phyloP scores from a whole-genome alignment of 2,329 filamentous ascomycete genomes.

The Pyrenochaeta sp. region DNA sequence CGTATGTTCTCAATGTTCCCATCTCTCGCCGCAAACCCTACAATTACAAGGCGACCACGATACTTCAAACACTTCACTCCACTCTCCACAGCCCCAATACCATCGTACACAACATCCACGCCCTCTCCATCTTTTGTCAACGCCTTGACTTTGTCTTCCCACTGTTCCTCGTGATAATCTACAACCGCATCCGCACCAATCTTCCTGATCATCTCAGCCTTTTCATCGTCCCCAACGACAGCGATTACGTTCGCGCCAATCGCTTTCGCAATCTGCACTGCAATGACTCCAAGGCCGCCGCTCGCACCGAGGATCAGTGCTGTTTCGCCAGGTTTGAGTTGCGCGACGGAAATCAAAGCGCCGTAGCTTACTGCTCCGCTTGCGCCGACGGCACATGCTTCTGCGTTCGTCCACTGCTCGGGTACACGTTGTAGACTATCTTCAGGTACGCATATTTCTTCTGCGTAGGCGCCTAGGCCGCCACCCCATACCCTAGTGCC shows the following conservation, averaged over 20 bases:
- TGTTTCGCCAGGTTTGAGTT: slow-evolving; percentile 57
- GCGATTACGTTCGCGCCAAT: slow-evolving; percentile 63
- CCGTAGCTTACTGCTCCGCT: slow-evolving; percentile 65
- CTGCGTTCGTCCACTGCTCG: slow-evolving; percentile 54
- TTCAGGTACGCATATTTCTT: slow-evolving; percentile 57
- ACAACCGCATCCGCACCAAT: slow-evolving; percentile 56
- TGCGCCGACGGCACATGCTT: slow-evolving; percentile 63
- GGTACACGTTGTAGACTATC: slow-evolving; percentile 57
- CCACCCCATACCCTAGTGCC: slow-evolving; percentile 66
- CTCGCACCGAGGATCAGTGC: slow-evolving; percentile 65
- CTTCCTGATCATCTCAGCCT: slow-evolving; percentile 53
- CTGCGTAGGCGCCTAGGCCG: slow-evolving; percentile 61
- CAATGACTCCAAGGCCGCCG: slow-evolving; percentile 64
- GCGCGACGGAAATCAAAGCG: slow-evolving; percentile 55
- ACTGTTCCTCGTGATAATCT: slow-evolving; percentile 53
- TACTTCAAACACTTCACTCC: slow-evolving; percentile 64
- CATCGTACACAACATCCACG: slow-evolving; percentile 67
- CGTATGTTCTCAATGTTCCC: slow-evolving; percentile 59
- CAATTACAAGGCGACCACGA: slow-evolving; percentile 63
- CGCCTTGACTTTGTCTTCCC: slow-evolving; percentile 62
- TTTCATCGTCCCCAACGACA: slow-evolving; percentile 58
- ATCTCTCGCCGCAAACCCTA: slow-evolving; percentile 65
- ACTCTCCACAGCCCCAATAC: slow-evolving; percentile 64
- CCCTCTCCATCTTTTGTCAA: slow-evolving; percentile 59
- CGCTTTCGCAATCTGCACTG: slow-evolving; percentile 64